These are phyloP conservation scores for Botrytis squamosa DNA, from an alignment of 2,329 filamentous ascomycete genomes.

Conservation along the genomic window DNA sequence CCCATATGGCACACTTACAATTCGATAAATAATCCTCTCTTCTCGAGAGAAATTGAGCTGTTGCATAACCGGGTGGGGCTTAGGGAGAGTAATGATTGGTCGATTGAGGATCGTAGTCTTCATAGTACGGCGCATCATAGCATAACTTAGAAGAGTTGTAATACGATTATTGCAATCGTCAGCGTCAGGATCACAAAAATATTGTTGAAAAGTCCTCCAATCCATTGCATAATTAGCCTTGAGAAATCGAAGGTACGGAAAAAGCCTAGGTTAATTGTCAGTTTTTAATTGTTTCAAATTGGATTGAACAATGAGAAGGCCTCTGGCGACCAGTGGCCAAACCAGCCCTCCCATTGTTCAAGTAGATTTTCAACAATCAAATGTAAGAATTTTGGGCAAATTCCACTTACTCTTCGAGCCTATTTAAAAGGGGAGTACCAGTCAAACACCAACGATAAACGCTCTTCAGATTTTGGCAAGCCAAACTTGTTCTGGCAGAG, in stretches of 20 bases:
- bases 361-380: background rate
- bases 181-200: conserved; percentile 36
- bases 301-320: background rate
- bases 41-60: conserved; percentile 50
- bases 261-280: conserved; percentile 31
- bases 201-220: conserved; percentile 33
- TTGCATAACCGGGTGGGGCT: conserved; percentile 45
- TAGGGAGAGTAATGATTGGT: conserved; percentile 54
- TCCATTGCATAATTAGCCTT: conserved; percentile 35
- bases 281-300: conserved; percentile 8
- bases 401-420: conserved; percentile 35
- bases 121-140: conserved; percentile 58
- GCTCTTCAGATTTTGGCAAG: conserved; percentile 42
- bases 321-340: background rate
- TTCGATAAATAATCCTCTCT: conserved; percentile 53
- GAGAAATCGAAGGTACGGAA: conserved; percentile 39
- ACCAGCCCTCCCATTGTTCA: background rate
- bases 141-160: conserved; percentile 34
- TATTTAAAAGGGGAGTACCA: conserved; percentile 37
- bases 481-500: conserved; percentile 42
- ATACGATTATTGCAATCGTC: conserved; percentile 31
- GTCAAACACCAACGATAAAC: conserved; percentile 39
- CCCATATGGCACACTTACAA: conserved; percentile 46
- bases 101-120: conserved; percentile 51
- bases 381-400: background rate